Percentiles rank a stretch among this genome's conserved stretches.
Evolutionary conservation across 73 alveolate genomes (phyloP).

Genomic region (Paramecium sonneborni): DNA sequence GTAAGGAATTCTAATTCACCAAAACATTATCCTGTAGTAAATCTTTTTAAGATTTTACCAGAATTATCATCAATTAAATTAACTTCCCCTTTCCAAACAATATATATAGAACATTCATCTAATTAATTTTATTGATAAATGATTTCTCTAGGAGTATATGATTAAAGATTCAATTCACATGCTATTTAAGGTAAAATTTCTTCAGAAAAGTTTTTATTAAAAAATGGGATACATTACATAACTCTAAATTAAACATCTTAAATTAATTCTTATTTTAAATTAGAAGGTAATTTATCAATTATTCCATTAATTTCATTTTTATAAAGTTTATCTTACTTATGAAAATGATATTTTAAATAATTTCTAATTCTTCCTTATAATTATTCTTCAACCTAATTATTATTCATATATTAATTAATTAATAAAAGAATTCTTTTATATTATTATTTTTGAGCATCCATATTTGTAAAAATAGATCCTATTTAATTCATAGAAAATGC

Average conservation of each 20-base stretch:
- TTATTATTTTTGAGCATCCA: conserved; percentile 26
- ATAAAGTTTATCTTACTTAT: not conserved
- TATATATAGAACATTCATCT: conserved; percentile 4
- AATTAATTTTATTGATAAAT: not conserved
- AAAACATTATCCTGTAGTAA: not conserved
- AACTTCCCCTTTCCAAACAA: conserved; percentile 42
- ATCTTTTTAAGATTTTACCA: not conserved
- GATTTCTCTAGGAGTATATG: conserved; percentile 7
- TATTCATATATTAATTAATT: conserved; percentile 7
- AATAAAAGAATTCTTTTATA: not conserved
- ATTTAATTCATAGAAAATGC: conserved; percentile 60
- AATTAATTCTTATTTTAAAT: not conserved
- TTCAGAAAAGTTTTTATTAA: not conserved
- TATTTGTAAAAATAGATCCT: conserved; percentile 40
- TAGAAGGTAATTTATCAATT: not conserved
- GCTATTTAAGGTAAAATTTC: conserved; percentile 13
- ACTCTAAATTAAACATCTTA: conserved; percentile 32
- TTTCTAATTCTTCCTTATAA: conserved; percentile 1
- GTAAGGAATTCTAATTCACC: conserved; percentile 10
- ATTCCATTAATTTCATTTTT: not conserved
- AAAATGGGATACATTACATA: not conserved
- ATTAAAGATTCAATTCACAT: not conserved
- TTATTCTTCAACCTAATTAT: not conserved
- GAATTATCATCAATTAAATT: not conserved
- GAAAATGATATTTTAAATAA: not conserved